Conservation (phyloP, 306 rosid species). For the Glycine tomentella region DNA sequence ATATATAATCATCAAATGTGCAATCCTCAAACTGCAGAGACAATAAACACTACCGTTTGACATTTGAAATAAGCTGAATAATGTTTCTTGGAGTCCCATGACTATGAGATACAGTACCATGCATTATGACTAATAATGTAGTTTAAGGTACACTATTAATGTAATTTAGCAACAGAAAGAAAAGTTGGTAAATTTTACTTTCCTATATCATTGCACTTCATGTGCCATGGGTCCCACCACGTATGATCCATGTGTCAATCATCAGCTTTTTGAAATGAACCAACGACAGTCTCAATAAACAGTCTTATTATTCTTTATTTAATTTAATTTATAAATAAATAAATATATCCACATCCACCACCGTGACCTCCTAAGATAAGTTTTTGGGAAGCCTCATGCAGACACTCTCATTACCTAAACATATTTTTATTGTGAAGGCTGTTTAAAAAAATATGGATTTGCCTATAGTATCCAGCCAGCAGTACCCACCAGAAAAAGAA, state of each 20-base stretch:
- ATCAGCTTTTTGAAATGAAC: slow-evolving; percentile 1
- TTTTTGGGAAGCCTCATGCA: not conserved
- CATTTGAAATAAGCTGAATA: too few species aligned
- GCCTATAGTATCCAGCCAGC: too few species aligned
- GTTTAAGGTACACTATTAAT: slow-evolving; percentile 5
- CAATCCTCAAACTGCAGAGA: slow-evolving; percentile 89
- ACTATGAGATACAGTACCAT: too few species aligned
- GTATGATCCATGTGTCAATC: not conserved
- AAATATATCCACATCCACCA: not conserved
- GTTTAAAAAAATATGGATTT: too few species aligned
- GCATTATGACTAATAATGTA: not conserved
- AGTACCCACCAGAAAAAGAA: too few species aligned
- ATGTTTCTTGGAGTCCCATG: too few species aligned
- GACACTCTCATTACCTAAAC: not conserved
- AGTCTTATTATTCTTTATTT: not conserved
- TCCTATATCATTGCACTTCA: not conserved
- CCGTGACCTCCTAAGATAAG: not conserved
- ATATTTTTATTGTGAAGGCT: too few species aligned
- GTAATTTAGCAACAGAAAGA: not conserved
- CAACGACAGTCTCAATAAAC: not conserved
- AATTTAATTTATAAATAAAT: too few species aligned
- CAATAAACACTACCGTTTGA: too few species aligned
- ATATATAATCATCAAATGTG: slow-evolving; percentile 86
- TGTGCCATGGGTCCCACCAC: slow-evolving; percentile 29
- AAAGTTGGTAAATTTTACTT: not conserved